Conservation (phyloP, 176 grass and related monocot species). For the Triticum monococcum region DNA sequence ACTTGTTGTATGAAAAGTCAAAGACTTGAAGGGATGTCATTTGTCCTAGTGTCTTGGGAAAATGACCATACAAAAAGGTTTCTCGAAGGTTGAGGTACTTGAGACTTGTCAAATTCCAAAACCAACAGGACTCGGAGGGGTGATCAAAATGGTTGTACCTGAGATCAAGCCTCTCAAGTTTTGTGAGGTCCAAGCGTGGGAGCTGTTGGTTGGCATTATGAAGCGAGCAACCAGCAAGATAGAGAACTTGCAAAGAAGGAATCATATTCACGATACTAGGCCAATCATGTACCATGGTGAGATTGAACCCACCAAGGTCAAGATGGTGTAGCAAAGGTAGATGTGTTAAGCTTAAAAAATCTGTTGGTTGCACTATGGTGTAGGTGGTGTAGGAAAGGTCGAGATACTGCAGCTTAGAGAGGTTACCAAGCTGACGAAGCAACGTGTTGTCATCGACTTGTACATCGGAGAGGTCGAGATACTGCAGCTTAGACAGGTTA, state of each 20-base stretch:
- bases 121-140: background rate
- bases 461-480: background rate
- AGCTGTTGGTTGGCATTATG: background rate
- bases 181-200: background rate
- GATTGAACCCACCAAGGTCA: background rate
- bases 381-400: background rate
- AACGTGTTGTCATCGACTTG: background rate
- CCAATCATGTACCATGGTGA: background rate
- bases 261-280: background rate
- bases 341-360: background rate
- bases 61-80: background rate
- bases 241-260: background rate
- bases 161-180: background rate
- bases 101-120: slow-evolving; percentile 24
- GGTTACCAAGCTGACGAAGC: slow-evolving; percentile 21
- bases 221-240: background rate
- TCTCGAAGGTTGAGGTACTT: background rate
- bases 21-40: background rate
- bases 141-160: background rate
- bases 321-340: background rate
- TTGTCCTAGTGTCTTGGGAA: background rate
- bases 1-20: background rate
- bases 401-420: background rate
- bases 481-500: background rate
- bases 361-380: too few species aligned